Conservation (phyloP, 192 early-diverging fungal genomes). For the Umbelopsis vinacea region DNA sequence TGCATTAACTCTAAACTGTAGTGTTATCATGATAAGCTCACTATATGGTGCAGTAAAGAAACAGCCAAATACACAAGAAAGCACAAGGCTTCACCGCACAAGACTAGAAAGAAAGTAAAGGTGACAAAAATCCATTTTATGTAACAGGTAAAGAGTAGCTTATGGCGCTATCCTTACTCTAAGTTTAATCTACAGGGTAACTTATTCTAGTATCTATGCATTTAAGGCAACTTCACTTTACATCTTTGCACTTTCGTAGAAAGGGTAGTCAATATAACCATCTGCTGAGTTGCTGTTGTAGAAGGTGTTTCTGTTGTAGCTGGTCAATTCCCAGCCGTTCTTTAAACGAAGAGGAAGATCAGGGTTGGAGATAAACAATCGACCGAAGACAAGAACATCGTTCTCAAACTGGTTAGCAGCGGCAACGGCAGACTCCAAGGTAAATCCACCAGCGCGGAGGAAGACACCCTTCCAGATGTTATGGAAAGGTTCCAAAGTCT, state of each 20-base stretch:
- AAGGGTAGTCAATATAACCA: slow-evolving; percentile 32
- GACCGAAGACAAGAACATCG: slow-evolving; percentile 27
- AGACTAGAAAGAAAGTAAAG: too few species aligned
- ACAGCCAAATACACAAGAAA: too few species aligned
- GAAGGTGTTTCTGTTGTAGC: slow-evolving; percentile 26
- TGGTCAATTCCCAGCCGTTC: slow-evolving; percentile 22
- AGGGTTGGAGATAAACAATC: slow-evolving; percentile 30
- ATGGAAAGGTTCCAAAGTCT: slow-evolving; percentile 29
- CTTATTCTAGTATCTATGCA: neutral
- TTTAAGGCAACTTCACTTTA: neutral
- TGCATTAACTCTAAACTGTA: too few species aligned
- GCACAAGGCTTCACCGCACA: too few species aligned
- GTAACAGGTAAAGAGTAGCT: too few species aligned
- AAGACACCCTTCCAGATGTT: slow-evolving; percentile 35
- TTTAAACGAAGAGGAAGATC: slow-evolving; percentile 32
- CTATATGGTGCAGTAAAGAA: too few species aligned
- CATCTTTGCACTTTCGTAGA: slow-evolving; percentile 15
- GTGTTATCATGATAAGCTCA: too few species aligned
- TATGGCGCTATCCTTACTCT: too few species aligned
- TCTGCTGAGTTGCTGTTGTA: slow-evolving; percentile 1
- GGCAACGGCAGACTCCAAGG: slow-evolving; percentile 10
- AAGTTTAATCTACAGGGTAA: too few species aligned
- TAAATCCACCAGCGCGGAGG: slow-evolving; percentile 34
- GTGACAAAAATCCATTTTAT: too few species aligned
- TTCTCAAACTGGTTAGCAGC: neutral